Base-by-base conservation (phyloP, 441 rosid genomes). In the Populus trichocarpa region DNA sequence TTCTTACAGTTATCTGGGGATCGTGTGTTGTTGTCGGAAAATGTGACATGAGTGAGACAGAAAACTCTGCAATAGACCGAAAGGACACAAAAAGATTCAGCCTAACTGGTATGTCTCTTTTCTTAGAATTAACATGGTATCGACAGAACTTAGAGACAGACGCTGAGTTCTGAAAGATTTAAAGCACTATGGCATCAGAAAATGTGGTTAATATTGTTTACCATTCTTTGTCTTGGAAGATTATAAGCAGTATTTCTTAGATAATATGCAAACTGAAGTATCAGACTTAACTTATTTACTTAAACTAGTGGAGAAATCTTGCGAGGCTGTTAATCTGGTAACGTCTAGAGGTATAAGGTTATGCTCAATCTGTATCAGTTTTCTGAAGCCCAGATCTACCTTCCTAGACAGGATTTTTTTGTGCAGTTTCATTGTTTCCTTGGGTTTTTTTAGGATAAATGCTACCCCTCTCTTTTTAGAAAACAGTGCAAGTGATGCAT, bases 1-100 rank as follows among this genome's bases (percentile, higher is more conserved):
- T 96, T 32, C 83, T 90, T 65, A 96, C 99, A 6, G 79, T 92
- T 12, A 90, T 93, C 64, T 96, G 99, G 99, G 99, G 99, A 59
- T 83, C 95, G 32, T 96, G 99, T 77, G 84, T 92, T 50, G 32
- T 92, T 22, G 94, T 96, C 78, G 99, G 99, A 79, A 92, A 88
- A 85, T 90, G 93, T 78, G 98, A 96, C 72, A 86, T 96, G 79
- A 72, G 36, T 20, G 84, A 81, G 79, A 23, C 79, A 2, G 88
- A 89, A 76, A 71, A 85, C 0, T 71, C 84, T 70, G 96, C 97
- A 6, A 79, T 72, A 2, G 92, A 91, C 83, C 86, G 88, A 53
- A 23, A 3, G 76, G 79, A 90, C 77, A 89, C 92, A 0, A 89
- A 80, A 77, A 87, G 90, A 53, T 87, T 93, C 68, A 73, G 75